These are phyloP conservation scores for Botrytis sinoallii DNA, from an alignment of 2,329 filamentous ascomycete genomes.

Conservation along the genomic window DNA sequence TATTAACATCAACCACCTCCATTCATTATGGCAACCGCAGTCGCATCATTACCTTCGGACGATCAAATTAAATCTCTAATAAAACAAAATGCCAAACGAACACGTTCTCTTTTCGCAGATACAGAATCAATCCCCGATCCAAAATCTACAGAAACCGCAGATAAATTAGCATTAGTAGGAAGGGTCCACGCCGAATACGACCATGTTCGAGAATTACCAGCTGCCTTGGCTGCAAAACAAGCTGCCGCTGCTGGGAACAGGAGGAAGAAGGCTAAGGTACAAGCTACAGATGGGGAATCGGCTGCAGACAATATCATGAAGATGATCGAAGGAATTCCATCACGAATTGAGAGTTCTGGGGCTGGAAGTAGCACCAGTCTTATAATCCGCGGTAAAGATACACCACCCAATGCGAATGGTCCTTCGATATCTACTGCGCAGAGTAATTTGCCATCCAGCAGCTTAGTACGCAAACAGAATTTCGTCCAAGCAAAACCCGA, in stretches of 20 bases:
- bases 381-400: slow-evolving; percentile 47
- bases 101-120: slow-evolving; percentile 42
- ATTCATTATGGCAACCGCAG: slow-evolving; percentile 15
- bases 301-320: slow-evolving; percentile 51
- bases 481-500: slow-evolving; percentile 74
- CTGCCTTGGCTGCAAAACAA: slow-evolving; percentile 75
- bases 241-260: slow-evolving; percentile 60
- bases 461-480: slow-evolving; percentile 57
- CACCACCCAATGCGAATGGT: slow-evolving; percentile 54
- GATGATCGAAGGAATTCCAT: slow-evolving; percentile 63
- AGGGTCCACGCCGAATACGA: slow-evolving; percentile 63
- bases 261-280: slow-evolving; percentile 57
- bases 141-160: slow-evolving; percentile 32
- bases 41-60: slow-evolving; percentile 10
- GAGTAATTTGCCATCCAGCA: slow-evolving; percentile 47
- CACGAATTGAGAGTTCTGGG: slow-evolving; percentile 35
- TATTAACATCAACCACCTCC: slow-evolving; percentile 5
- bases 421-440: slow-evolving; percentile 44
- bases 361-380: slow-evolving; percentile 52
- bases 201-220: slow-evolving; percentile 72
- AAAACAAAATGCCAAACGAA: slow-evolving; percentile 43
- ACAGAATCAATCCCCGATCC: slow-evolving; percentile 25
- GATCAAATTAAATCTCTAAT: slow-evolving; percentile 41
- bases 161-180: slow-evolving; percentile 33
- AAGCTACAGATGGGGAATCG: slow-evolving; percentile 37